Evolutionary conservation across 2,329 filamentous ascomycete genomes (phyloP), one percentile per base, ranked within the genome.

Genomic region (Acrodontium crateriforme): DNA sequence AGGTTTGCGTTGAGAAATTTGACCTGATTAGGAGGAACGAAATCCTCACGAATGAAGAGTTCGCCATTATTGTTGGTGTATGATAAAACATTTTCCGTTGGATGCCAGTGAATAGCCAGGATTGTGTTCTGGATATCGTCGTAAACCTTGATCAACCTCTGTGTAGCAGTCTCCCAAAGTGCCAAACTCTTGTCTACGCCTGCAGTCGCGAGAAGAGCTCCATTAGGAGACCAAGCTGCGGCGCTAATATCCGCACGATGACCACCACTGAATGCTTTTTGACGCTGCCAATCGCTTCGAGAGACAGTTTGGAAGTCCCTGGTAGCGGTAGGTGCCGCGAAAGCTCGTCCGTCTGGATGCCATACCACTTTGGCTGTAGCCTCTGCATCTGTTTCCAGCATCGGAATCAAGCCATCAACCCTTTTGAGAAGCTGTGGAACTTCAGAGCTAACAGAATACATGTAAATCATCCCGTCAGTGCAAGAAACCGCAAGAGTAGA

Each of bases 31-130:
- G 52, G 44, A 5, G 68, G 61, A 6, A 74, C 63, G 34, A 74
- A 66, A 24, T 81, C 71, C 8, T 75, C 74, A 48, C 85, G 79
- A 30, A 95, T 95, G 51, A 83, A 95, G 9, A 95, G 71, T 53
- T 94, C 84, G 37, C 91, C 89, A 33, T 93, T 81, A 2, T 77
- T 80, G 19, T 83, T 95, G 1, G 87, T 91, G 46, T 95, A 94
- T 0, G 85, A 91, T 1, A 89, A 58, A 3, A 87, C 71, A 44
- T 98, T 98, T 38, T 84, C 75, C 1, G 69, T 77, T 5, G 85
- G 85, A 47, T 98, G 89, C 87, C 89, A 98, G 16, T 73, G 69
- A 33, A 98, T 64, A 37, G 85, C 81, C 40, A 89, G 71, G 30
- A 95, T 79, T 38, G 85, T 85, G 29, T 75, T 64, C 20, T 59